phyloP scores from a whole-genome alignment of 2,329 filamentous ascomycete species.

The Exserohilum rostratum region DNA sequence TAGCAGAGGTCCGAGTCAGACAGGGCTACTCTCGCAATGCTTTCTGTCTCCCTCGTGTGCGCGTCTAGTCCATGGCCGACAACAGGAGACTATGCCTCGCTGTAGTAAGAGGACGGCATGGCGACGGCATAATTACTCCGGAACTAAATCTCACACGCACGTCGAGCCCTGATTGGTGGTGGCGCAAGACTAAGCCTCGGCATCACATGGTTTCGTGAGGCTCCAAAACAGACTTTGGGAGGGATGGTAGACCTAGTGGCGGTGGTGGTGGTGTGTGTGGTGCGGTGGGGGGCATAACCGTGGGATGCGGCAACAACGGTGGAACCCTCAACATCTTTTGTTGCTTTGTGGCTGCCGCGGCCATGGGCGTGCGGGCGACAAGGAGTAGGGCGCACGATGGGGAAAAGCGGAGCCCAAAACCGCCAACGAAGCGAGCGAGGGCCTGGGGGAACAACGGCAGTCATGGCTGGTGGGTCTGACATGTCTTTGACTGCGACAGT shows the following conservation, averaged over 20 bases:
- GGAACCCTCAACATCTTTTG: background rate
- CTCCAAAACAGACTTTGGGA: background rate
- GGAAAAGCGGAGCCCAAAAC: constrained; percentile 10
- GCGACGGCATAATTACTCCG: background rate
- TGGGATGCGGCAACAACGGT: background rate
- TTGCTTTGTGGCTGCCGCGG: background rate
- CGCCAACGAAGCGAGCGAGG: constrained; percentile 11
- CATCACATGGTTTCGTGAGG: background rate
- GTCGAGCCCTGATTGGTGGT: background rate
- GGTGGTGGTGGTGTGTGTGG: no score
- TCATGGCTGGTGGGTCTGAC: constrained; percentile 9
- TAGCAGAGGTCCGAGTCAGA: background rate
- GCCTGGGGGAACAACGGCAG: constrained; percentile 7
- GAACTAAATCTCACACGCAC: background rate
- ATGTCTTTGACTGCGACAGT: background rate
- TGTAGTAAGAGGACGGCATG: background rate
- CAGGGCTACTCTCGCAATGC: background rate
- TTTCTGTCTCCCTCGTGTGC: background rate
- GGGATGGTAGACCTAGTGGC: no score
- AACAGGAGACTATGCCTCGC: background rate
- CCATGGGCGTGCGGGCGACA: background rate
- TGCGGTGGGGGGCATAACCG: background rate
- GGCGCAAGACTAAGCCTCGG: background rate
- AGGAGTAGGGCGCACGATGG: background rate
- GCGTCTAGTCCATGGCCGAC: background rate